Conservation (phyloP, 2,329 filamentous ascomycete genomes). For the Aspergillus brunneoviolaceus region DNA sequence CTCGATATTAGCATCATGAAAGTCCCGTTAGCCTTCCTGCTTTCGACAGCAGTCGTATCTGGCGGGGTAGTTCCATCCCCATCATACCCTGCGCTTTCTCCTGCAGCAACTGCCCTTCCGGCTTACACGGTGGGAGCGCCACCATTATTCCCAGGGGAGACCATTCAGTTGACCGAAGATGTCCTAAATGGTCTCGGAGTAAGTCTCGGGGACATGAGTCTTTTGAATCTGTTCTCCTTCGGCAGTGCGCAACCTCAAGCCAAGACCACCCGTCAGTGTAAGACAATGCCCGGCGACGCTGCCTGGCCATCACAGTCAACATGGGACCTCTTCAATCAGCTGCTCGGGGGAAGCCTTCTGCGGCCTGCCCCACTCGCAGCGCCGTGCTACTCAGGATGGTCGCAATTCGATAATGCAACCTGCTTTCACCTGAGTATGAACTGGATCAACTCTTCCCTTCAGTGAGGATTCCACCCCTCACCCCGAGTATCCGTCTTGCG, state of each 20-base stretch:
- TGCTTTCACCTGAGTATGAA: slow-evolving; percentile 28
- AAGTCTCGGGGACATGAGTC: slow-evolving; percentile 25
- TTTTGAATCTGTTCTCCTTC: slow-evolving; percentile 38
- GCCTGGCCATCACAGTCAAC: slow-evolving; percentile 19
- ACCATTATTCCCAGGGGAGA: slow-evolving; percentile 20
- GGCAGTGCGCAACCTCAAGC: slow-evolving; percentile 15
- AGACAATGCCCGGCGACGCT: slow-evolving; percentile 22
- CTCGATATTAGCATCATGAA: background rate
- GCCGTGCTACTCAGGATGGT: slow-evolving; percentile 35
- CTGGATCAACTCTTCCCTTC: slow-evolving; percentile 27
- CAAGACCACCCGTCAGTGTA: slow-evolving; percentile 44
- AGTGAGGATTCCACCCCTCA: slow-evolving; percentile 5
- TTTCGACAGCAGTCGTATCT: background rate
- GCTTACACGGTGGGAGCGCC: slow-evolving; percentile 19
- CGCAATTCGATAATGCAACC: slow-evolving; percentile 31
- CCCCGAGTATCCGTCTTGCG: background rate
- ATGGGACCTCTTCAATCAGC: slow-evolving; percentile 36
- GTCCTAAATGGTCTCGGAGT: slow-evolving; percentile 34
- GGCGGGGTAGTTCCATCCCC: background rate
- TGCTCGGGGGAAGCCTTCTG: slow-evolving; percentile 36
- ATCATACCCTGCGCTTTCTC: background rate
- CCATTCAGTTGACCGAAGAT: slow-evolving; percentile 37
- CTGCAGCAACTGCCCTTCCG: slow-evolving; percentile 13
- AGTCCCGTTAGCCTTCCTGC: background rate
- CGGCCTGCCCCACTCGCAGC: slow-evolving; percentile 35